A percentile compares a stretch with the other conserved stretches of the same genome.
phyloP scores from a whole-genome alignment of 352 stramenopile genomes.

The Halophytophthora polymorphica region DNA sequence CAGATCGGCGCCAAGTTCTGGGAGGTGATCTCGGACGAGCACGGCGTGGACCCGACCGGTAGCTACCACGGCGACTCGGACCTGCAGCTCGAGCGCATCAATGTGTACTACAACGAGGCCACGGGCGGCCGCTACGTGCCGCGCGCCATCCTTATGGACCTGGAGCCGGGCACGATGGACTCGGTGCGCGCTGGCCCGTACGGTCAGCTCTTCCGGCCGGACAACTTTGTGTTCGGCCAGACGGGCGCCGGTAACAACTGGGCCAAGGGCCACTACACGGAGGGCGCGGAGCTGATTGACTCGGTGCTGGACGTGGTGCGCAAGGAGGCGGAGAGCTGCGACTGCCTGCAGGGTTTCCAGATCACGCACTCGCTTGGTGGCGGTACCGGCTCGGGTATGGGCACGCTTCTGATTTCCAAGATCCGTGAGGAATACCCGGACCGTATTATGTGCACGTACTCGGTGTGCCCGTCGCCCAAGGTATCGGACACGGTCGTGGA shows the following conservation, averaged over 20 bases:
- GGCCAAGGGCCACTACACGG: slow-evolving; percentile 99
- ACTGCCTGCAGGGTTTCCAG: slow-evolving; percentile 99
- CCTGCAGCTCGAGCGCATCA: slow-evolving; percentile 97
- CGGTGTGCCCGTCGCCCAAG: slow-evolving; percentile 96
- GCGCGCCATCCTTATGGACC: slow-evolving; percentile 97
- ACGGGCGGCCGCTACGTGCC: slow-evolving; percentile 96
- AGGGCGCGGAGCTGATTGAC: slow-evolving; percentile 98
- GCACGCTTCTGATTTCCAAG: slow-evolving; percentile 98
- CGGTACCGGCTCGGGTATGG: slow-evolving; percentile 98
- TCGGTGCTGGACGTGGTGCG: slow-evolving; percentile 97
- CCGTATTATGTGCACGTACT: slow-evolving; percentile 99
- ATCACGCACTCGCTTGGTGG: slow-evolving; percentile 99
- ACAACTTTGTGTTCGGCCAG: slow-evolving; percentile 99
- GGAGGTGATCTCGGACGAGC: slow-evolving; percentile 96
- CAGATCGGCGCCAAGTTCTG: slow-evolving; percentile 99
- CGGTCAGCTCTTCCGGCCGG: slow-evolving; percentile 96
- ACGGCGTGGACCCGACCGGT: slow-evolving; percentile 92
- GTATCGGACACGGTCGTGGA: slow-evolving; percentile 99
- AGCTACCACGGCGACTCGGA: slow-evolving; percentile 95
- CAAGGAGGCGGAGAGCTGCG: slow-evolving; percentile 97
- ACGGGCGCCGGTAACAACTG: slow-evolving; percentile 98
- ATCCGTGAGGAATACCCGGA: slow-evolving; percentile 98
- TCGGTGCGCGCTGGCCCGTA: slow-evolving; percentile 95
- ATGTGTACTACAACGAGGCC: slow-evolving; percentile 99
- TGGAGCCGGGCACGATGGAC: slow-evolving; percentile 99